Percentiles rank a stretch among this genome's conserved stretches.
Conservation (phyloP, 108 stramenopile genomes). For the Skeletonema potamos region DNA sequence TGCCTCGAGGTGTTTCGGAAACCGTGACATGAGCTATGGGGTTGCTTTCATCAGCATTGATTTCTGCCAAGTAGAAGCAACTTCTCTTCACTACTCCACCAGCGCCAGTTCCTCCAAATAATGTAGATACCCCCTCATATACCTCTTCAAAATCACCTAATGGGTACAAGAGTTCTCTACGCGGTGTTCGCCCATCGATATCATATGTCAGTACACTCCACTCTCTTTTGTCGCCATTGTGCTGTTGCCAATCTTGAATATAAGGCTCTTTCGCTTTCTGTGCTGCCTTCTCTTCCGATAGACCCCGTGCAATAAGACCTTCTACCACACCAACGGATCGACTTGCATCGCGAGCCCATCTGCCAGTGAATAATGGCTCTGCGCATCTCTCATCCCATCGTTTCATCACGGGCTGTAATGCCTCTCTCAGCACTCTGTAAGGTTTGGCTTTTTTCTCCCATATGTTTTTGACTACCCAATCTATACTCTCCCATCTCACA, state of each 20-base stretch:
- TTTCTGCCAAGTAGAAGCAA: constrained; percentile 43
- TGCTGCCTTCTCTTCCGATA: constrained; percentile 27
- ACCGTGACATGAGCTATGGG: constrained; percentile 40
- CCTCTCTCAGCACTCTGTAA: constrained; percentile 29
- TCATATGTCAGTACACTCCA: constrained; percentile 48
- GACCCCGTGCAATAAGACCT: constrained; percentile 39
- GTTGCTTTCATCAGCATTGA: constrained; percentile 23
- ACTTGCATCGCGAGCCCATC: constrained; percentile 45
- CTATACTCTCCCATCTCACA: constrained; percentile 42
- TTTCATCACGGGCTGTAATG: not conserved
- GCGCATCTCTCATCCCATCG: constrained; percentile 42
- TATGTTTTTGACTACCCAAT: constrained; percentile 44
- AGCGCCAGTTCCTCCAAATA: constrained; percentile 40
- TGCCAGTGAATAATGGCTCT: constrained; percentile 27
- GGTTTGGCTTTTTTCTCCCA: constrained; percentile 45
- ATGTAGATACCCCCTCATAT: constrained; percentile 39
- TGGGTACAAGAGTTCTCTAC: constrained; percentile 42
- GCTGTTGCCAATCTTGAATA: constrained; percentile 43
- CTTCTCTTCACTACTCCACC: constrained; percentile 27
- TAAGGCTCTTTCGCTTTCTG: constrained; percentile 32
- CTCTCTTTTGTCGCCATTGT: not conserved
- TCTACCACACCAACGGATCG: constrained; percentile 24
- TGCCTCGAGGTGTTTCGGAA: constrained; percentile 28
- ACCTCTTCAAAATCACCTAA: constrained; percentile 45
- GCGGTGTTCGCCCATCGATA: constrained; percentile 13